Conservation (phyloP, 1,284 basidiomycete genomes). For the Ganoderma sinense region DNA sequence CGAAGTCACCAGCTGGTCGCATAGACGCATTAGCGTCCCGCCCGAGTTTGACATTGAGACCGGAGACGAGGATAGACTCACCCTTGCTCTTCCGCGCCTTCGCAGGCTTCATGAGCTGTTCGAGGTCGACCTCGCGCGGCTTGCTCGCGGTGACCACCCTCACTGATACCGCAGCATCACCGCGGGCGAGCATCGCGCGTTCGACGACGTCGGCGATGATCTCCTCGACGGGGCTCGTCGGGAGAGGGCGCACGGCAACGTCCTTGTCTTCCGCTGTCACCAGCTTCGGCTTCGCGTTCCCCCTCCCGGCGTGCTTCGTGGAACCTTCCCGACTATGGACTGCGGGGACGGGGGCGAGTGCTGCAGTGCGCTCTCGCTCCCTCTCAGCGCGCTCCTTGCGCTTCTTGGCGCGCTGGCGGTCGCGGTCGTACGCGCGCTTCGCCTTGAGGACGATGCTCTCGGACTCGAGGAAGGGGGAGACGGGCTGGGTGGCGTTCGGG, state of each 20-base stretch:
- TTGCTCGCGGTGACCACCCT: not conserved
- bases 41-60: not conserved
- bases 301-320: slow-evolving; percentile 1
- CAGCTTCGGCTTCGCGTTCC: not conserved
- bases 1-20: slow-evolving; percentile 52
- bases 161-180: not conserved
- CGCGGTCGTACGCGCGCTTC: slow-evolving; percentile 54
- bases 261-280: slow-evolving; percentile 9
- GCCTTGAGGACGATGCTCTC: slow-evolving; percentile 45
- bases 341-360: slow-evolving; percentile 11
- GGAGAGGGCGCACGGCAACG: slow-evolving; percentile 4
- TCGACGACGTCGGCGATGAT: slow-evolving; percentile 32
- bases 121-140: slow-evolving; percentile 49
- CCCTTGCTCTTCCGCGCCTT: slow-evolving; percentile 51
- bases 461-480: slow-evolving; percentile 17
- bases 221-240: slow-evolving; percentile 22
- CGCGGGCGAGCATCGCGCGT: slow-evolving; percentile 27
- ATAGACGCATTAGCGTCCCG: slow-evolving; percentile 5
- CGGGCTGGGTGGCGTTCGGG: slow-evolving; percentile 1
- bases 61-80: slow-evolving; percentile 28
- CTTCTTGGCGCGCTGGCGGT: slow-evolving; percentile 54
- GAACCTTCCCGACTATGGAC: slow-evolving; percentile 16
- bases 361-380: slow-evolving; percentile 29
- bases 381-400: slow-evolving; percentile 47
- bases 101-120: slow-evolving; percentile 49